A percentile compares a stretch with the other conserved stretches of the same genome.
Conservation (phyloP, 2,329 filamentous ascomycete genomes). For the Pseudogymnoascus destructans region DNA sequence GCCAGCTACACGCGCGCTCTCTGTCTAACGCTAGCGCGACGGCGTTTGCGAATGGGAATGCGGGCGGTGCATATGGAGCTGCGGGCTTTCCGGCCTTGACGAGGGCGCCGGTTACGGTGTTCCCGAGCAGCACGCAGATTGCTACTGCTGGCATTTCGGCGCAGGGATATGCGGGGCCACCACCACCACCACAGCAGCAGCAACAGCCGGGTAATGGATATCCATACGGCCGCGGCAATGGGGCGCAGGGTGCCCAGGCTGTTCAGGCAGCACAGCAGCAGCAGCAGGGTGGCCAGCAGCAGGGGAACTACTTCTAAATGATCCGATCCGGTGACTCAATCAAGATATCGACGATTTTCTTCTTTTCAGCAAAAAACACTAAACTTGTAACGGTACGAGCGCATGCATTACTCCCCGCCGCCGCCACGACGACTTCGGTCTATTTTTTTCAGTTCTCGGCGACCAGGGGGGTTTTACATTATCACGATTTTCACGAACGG, state of each 20-base stretch:
- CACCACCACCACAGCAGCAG: not conserved
- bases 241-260: not conserved
- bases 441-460: not conserved
- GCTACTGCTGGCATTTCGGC: not conserved
- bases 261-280: not conserved
- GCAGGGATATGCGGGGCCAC: not conserved
- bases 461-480: constrained; percentile 2
- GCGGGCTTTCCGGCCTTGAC: not conserved
- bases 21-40: constrained; percentile 22
- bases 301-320: constrained; percentile 2
- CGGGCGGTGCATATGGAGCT: constrained; percentile 20
- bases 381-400: constrained; percentile 8
- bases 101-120: not conserved
- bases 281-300: not conserved
- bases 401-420: constrained; percentile 6
- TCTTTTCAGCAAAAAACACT: not conserved
- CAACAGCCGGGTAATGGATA: constrained; percentile 2
- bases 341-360: constrained; percentile 6
- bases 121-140: not conserved
- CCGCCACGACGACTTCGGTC: not conserved
- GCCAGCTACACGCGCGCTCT: constrained; percentile 22
- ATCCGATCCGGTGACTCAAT: not conserved
- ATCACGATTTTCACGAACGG: constrained; percentile 7
- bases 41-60: constrained; percentile 16
- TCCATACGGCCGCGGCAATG: not conserved